phyloP scores from a whole-genome alignment of 345 rosid genomes.

The Gossypium ekmanianum region DNA sequence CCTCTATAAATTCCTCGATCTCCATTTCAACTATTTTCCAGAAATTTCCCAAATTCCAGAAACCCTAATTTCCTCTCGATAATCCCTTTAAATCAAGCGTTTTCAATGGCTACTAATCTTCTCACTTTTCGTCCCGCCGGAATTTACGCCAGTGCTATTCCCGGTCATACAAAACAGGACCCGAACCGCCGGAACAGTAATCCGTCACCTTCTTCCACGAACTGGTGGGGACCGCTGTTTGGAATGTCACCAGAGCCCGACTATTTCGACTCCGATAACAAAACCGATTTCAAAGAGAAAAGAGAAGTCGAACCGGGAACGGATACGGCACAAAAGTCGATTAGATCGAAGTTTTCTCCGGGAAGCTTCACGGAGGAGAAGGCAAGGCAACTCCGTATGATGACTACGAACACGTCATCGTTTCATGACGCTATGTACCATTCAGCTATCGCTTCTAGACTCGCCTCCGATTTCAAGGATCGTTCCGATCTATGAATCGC shows the following conservation, averaged over 20 bases:
- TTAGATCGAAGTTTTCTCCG: conserved; percentile 31
- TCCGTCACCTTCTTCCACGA: conserved; percentile 20
- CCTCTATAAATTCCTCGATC: neutral
- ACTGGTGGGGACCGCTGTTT: conserved; percentile 60
- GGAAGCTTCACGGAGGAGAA: conserved; percentile 59
- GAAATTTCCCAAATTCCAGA: neutral
- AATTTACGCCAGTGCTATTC: conserved; percentile 22
- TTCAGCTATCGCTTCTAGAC: conserved; percentile 60
- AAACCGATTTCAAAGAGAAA: neutral
- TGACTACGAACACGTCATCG: conserved; percentile 38
- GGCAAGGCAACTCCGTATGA: conserved; percentile 55
- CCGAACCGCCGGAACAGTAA: conserved; percentile 15
- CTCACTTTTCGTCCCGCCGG: conserved; percentile 17
- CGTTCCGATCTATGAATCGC: conserved; percentile 22
- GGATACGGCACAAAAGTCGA: conserved; percentile 15
- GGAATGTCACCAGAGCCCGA: conserved; percentile 53
- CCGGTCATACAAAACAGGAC: conserved; percentile 21
- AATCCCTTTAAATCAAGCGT: neutral
- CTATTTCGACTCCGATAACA: conserved; percentile 35
- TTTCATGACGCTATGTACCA: conserved; percentile 77
- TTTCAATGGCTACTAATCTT: conserved; percentile 38
- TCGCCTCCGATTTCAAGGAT: conserved; percentile 44
- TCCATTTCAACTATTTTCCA: neutral
- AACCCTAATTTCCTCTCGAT: neutral
- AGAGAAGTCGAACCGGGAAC: neutral